Conservation (phyloP, 2,329 filamentous ascomycete species). For the Neofusicoccum cordaticola region DNA sequence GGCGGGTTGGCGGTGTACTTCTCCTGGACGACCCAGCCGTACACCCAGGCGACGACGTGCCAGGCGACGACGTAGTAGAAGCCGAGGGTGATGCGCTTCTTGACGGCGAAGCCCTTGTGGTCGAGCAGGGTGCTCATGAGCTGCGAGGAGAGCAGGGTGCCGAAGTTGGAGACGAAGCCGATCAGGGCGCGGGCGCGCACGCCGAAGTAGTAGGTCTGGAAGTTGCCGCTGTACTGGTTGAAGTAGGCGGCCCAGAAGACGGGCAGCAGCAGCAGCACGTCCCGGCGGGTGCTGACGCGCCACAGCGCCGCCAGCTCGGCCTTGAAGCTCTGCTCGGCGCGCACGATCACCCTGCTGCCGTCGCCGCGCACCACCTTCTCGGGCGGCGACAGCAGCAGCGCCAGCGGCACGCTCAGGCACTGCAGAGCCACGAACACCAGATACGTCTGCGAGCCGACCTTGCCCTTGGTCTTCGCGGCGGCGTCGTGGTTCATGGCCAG, state of each 20-base stretch:
- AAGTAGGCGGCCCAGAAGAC: conserved; percentile 47
- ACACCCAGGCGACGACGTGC: conserved; percentile 51
- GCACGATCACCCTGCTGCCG: conserved; percentile 39
- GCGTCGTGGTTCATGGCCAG: conserved; percentile 43
- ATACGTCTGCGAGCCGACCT: conserved; percentile 39
- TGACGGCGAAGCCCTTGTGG: conserved; percentile 38
- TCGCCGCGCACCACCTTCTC: conserved; percentile 45
- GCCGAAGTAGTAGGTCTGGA: conserved; percentile 49
- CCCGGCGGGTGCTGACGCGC: conserved; percentile 26
- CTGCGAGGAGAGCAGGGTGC: conserved; percentile 44
- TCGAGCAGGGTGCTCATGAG: conserved; percentile 47
- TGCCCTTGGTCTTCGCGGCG: conserved; percentile 30
- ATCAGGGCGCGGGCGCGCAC: conserved; percentile 49
- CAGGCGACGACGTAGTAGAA: conserved; percentile 48
- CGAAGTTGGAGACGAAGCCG: conserved; percentile 45
- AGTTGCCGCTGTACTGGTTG: conserved; percentile 48
- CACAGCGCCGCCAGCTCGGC: conserved; percentile 40
- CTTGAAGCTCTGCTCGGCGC: conserved; percentile 37
- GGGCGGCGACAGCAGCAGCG: conserved; percentile 39
- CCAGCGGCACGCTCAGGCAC: conserved; percentile 36
- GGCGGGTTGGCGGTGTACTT: conserved; percentile 47
- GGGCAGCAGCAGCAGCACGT: conserved; percentile 42
- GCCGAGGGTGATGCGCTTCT: conserved; percentile 42
- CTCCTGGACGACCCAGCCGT: conserved; percentile 54
- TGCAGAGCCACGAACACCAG: conserved; percentile 45